Evolutionary conservation across 768 basidiomycete genomes (phyloP), one percentile per base, ranked within the genome.

Genomic region (Tremella yokohamensis): DNA sequence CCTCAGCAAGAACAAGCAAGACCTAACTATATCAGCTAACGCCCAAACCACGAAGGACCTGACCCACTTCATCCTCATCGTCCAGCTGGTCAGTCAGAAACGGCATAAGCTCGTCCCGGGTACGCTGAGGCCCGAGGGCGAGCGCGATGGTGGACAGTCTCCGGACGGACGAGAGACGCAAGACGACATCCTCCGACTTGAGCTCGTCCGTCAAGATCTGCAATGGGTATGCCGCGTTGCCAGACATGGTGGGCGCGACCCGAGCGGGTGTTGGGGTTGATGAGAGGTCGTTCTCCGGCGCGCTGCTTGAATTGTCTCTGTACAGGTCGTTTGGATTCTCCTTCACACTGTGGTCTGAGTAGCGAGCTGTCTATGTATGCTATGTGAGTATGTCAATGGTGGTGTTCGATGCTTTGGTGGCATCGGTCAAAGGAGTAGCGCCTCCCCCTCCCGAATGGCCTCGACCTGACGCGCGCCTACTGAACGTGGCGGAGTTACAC

Each of bases 181-280:
- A 80, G 38, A 93, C 89, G 52, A 97, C 93, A 78, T 99, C 96
- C 76, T 99, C 96, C 51, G 92, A 90, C 68, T 92, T 89, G 56
- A 98, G 82, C 80, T 98, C 94, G 80, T 98, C 94, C 87, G 96
- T 92, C 56, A 96, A 84, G 76, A 96, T 87, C 71, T 90, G 90
- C 81, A 94, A 92, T 77, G 91, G 91, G 49, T 89, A 88, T 80
- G 92, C 59, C 1, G 60, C 37, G n/a, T 61, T 16, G 56, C 58
- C 64, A 34, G 63, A 60, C 65, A 65, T 67, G 42, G 24, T 54
- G 54, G 25, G 29, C 11, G 29, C 29, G 29, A 34, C 29, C 29
- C 29, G 29, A 34, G 29, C 29, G 29, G 29, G 29, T 11, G 29
- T 6, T 34, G 29, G 29, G 11, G 29, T 11, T 6, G 29, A 34